These are phyloP conservation scores for Metarhizium anisopliae DNA, from an alignment of 2,329 filamentous ascomycete species.

Conservation along the genomic window DNA sequence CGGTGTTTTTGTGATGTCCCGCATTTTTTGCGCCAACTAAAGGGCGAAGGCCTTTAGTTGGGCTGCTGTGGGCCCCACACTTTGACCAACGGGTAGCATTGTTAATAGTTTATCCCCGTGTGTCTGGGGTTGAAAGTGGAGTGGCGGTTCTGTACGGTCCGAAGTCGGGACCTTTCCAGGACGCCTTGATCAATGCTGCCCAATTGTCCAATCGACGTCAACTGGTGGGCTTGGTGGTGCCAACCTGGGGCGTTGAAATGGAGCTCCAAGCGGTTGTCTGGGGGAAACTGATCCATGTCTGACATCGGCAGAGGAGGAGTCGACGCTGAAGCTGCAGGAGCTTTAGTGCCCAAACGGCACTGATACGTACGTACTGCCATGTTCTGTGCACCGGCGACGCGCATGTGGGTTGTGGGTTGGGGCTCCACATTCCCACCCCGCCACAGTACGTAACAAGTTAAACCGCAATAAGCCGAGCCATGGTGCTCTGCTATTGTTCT, in stretches of 20 bases:
- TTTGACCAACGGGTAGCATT: no score
- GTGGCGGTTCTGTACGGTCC: slow-evolving; percentile 4
- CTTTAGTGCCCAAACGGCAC: no score
- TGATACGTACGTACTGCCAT: no score
- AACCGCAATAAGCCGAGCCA: slow-evolving; percentile 22
- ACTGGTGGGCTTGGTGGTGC: background rate
- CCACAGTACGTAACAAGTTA: slow-evolving; percentile 4
- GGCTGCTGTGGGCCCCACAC: no score
- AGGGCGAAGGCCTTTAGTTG: no score
- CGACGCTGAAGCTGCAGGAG: background rate
- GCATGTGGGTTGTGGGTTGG: background rate
- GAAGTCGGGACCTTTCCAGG: slow-evolving; percentile 1
- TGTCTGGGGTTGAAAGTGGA: background rate
- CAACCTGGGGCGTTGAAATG: background rate
- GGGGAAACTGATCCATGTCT: background rate
- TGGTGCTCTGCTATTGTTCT: background rate
- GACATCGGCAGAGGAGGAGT: no score
- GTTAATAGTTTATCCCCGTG: background rate
- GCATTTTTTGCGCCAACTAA: no score
- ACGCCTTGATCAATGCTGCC: background rate
- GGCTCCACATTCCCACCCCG: background rate
- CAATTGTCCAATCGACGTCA: background rate
- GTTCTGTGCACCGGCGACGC: no score
- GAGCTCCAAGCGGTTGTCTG: background rate
- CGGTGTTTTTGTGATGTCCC: no score